Evolutionary conservation across 306 rosid species (phyloP), one percentile per base, ranked within the genome.

Genomic region (Rosa persica): DNA sequence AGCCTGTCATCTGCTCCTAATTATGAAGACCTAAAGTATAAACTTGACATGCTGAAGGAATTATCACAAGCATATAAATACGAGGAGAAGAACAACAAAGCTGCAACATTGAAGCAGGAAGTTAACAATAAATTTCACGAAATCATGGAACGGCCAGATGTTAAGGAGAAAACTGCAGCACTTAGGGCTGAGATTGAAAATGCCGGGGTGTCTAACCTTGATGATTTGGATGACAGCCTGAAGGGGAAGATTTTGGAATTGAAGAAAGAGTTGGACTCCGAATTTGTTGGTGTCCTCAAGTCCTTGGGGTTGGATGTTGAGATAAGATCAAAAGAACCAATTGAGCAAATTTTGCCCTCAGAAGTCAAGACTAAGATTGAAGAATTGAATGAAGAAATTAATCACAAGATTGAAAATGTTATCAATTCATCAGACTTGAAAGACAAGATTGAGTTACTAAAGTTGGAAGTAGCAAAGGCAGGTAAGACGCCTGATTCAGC

Each of bases 381-480:
- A 75, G 88, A 90, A 69, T 72, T 95, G 58, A 83, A 85, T 38
- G 75, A 80, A 64, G 97, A 87, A 76, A 79, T 91, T 49, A 66
- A 71, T 38, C 80, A 82, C 78, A 86, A 75, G 80, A 88, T 95
- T 68, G 93, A 87, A 76, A 81, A 5, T 67, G 60, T 77, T 11
- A 60, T 86, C 62, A 86, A 75, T 82, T 81, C 93, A 47, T 44
- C 93, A 43, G 91, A 88, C 79, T 58, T 95, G 49, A 91, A 88
- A 85, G 82, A 87, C 81, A 87, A 83, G 85, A 85, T 90, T 72
- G 91, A 82, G 85, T 74, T 79, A 55, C 87, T 95, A 87, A 92
- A 86, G 86, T 47, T 75, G 75, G 97, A 89, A 86, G 84, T 91
- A 19, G 91, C 88, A 15, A 89, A 85, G 90, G 92, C 92, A 72